Conservation (phyloP, 2,329 filamentous ascomycete genomes). For the Pseudocercospora fuligena region DNA sequence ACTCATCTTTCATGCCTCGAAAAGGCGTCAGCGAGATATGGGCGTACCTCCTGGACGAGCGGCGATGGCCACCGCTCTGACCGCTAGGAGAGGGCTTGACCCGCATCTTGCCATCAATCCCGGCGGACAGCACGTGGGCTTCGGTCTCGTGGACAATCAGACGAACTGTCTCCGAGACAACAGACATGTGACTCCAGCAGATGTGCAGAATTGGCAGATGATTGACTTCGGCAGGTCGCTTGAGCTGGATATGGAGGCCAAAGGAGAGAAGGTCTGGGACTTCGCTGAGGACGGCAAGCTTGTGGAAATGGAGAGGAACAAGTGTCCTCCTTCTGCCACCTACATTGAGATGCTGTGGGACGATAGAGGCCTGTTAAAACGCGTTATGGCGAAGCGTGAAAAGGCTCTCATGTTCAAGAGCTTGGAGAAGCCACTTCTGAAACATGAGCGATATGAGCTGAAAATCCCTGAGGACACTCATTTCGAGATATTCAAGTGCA, state of each 20-base stretch:
- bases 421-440: constrained; percentile 40
- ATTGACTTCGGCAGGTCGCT: constrained; percentile 38
- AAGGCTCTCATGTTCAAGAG: constrained; percentile 39
- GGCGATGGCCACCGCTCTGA: neutral
- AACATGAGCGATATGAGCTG: constrained; percentile 39
- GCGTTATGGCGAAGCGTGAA: constrained; percentile 40
- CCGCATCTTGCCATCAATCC: constrained; percentile 31
- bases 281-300: constrained; percentile 40
- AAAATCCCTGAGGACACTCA: constrained; percentile 38
- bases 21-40: constrained; percentile 22
- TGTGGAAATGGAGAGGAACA: constrained; percentile 37
- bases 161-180: constrained; percentile 41
- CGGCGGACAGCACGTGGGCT: constrained; percentile 21
- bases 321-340: constrained; percentile 37
- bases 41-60: neutral
- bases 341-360: constrained; percentile 47
- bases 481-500: constrained; percentile 39
- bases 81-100: neutral
- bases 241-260: constrained; percentile 40
- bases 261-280: constrained; percentile 43
- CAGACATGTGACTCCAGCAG: constrained; percentile 34
- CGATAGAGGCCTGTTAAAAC: constrained; percentile 30
- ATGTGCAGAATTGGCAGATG: constrained; percentile 41
- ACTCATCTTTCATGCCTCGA: constrained; percentile 42
- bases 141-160: constrained; percentile 30